Base-by-base conservation (phyloP, 2,329 filamentous ascomycete species). In the Talaromyces sp. region DNA sequence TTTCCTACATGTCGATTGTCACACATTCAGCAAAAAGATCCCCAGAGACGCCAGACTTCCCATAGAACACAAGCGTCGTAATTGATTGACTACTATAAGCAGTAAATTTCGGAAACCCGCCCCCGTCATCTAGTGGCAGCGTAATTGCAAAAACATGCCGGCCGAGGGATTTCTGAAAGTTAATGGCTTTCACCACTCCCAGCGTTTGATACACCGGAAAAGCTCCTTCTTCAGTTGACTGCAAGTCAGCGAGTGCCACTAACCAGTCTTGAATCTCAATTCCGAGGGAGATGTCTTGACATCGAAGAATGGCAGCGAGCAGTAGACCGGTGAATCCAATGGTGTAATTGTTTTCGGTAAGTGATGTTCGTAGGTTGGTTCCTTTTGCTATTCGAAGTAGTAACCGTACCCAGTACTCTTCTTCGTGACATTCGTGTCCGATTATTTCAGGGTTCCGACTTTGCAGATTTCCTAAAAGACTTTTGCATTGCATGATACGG, bases 271-370 rank as follows among this genome's bases (percentile, higher is more conserved):
- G 54, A 30, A 70, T 68, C 27, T 65, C 58, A 2, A 65, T 1
- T 0, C 64, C 60, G 7, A 67, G 39, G 47, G 52, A 4, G 0
- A 61, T 53, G 11, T 61, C 47, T 15, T 67, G 67, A 19, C 68
- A 70, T 8, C 68, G 64, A 2, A 70, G 62, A 9, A 64, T n/a
- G 1, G 59, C 66, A 3, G 68, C 63, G 3, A 70, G 54, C 1
- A 70, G 52, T n/a, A 70, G 28, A 44, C 68, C 66, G 0, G 68
- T 68, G 62, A 70, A 66, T 9, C 68, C 68, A n/a, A 70, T 67
- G 11, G 68, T 70, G 39, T 66, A 70, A 59, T 32, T 70, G 39
- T 70, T 70, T 32, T 54, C 58, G 17, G 54, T 49, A 7, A 66
- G 19, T 15, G 60, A 68, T 0, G 55, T 64, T 3, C 59, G 56